Evolutionary conservation across 306 rosid species (phyloP), one percentile per base, ranked within the genome.

Genomic region (Cucurbita maxima): DNA sequence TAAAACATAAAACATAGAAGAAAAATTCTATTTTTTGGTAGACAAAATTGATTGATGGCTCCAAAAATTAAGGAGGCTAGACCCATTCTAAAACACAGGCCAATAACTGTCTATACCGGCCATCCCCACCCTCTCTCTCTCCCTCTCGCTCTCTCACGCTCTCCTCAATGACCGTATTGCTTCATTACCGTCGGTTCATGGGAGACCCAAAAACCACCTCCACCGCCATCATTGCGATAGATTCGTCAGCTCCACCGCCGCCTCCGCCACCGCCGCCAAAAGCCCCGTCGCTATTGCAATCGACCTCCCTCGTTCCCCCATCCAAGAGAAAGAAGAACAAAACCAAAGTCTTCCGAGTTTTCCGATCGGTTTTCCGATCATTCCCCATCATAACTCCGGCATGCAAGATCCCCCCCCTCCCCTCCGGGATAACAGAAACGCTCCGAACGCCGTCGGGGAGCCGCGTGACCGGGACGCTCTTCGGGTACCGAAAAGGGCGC

Each of bases 291-390:
- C 7, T 47, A 2, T 61, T 47, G 0, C 16, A 19, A 3, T 60
- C 63, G 1, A 50, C 79, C 13, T 80, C 96, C 81, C 92, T 92
- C 41, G 18, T 87, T 52, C 83, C 84, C 66, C 96, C 98, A 4
- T 58, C 90, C 20, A 79, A 75, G 0, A 81, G 78, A 37, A 84
- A 78, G 69, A 83, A 79, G 53, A 77, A 60, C 71, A 87, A 74
- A 78, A 44, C 82, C 72, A 90, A 82, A 80, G 81, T 83, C 2
- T 10, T 83, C 1, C 85, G 88, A 0, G 85, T 81, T 10, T 87
- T 87, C 58, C 86, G 91, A 7, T 87, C 96, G 8, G 91, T 90
- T 2, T 79, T 92, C 10, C 87, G 96, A 0, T 88, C 96, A 4
- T 75, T 90, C 50, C 98, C 98, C 10, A 88, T 92, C 76, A 79